phyloP scores from a whole-genome alignment of 352 stramenopile genomes.

The Phytopythium oedochilum region DNA sequence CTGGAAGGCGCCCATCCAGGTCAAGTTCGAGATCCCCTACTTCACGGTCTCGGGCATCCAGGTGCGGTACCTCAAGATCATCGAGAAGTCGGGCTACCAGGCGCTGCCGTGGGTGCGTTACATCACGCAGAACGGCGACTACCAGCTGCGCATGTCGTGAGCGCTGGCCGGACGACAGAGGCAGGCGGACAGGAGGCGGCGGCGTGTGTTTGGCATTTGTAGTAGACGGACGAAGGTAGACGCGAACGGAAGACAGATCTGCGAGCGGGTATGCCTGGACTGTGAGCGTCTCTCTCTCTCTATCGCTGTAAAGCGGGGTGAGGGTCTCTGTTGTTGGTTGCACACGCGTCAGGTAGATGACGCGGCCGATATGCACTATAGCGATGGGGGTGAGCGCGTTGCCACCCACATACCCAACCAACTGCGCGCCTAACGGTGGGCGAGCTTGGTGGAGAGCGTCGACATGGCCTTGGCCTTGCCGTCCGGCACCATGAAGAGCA shows the following conservation, averaged over 20 bases:
- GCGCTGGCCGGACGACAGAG: no score
- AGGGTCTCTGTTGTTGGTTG: no score
- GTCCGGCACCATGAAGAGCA: conserved; percentile 99
- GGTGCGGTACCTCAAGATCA: conserved; percentile 99
- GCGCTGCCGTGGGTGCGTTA: conserved; percentile 99
- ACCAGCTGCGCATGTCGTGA: conserved; percentile 98
- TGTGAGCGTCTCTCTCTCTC: no score
- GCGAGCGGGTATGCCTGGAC: neutral
- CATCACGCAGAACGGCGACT: conserved; percentile 99
- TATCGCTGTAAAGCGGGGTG: no score
- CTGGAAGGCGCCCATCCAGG: conserved; percentile 89
- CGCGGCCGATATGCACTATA: no score
- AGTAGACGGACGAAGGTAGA: neutral
- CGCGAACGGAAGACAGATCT: neutral
- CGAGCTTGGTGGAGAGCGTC: conserved; percentile 83
- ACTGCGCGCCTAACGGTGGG: conserved; percentile 59
- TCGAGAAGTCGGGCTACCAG: conserved; percentile 99
- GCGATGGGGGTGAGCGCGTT: no score
- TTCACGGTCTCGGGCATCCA: conserved; percentile 97
- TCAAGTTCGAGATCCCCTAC: conserved; percentile 98
- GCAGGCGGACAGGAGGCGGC: neutral
- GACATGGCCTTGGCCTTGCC: conserved; percentile 93
- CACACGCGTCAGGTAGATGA: no score
- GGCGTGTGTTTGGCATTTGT: neutral
- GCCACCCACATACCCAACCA: no score